Evolutionary conservation across 345 rosid species (phyloP).

Genomic region (thale cress (Arabidopsis thaliana)): DNA sequence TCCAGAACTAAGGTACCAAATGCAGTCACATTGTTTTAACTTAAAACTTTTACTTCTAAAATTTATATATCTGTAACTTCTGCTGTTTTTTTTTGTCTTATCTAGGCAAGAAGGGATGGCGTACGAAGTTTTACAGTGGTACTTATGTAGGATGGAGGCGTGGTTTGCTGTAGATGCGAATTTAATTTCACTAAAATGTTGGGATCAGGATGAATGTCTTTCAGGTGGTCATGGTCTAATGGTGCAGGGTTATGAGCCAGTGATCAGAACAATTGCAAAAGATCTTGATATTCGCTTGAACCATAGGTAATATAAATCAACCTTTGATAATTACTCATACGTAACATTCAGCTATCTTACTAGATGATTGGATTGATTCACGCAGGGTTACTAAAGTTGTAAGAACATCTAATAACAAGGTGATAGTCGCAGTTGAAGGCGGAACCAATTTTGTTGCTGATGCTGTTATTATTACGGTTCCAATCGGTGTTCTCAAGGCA

Average conservation of each 20-base stretch:
- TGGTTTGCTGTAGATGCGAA: slow-evolving; percentile 97
- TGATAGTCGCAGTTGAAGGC: slow-evolving; percentile 62
- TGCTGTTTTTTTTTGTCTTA: slow-evolving; percentile 19
- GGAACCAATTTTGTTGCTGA: slow-evolving; percentile 70
- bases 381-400: slow-evolving; percentile 68
- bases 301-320: slow-evolving; percentile 57
- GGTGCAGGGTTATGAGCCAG: slow-evolving; percentile 88
- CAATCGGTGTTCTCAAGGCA: slow-evolving; percentile 84
- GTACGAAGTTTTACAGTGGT: slow-evolving; percentile 87
- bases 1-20: slow-evolving; percentile 74
- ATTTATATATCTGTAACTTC: background rate
- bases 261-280: slow-evolving; percentile 80
- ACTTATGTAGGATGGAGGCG: slow-evolving; percentile 91
- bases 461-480: slow-evolving; percentile 78
- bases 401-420: slow-evolving; percentile 53
- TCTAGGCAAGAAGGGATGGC: slow-evolving; percentile 78
- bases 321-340: background rate
- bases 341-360: background rate
- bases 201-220: slow-evolving; percentile 97
- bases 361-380: background rate
- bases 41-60: background rate
- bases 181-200: slow-evolving; percentile 76
- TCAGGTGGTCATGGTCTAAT: slow-evolving; percentile 95
- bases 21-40: background rate
- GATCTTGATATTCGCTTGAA: slow-evolving; percentile 70